These are phyloP conservation scores for Aspergillus transmontanensis DNA, from an alignment of 2,329 filamentous ascomycete genomes.

Conservation along the genomic window DNA sequence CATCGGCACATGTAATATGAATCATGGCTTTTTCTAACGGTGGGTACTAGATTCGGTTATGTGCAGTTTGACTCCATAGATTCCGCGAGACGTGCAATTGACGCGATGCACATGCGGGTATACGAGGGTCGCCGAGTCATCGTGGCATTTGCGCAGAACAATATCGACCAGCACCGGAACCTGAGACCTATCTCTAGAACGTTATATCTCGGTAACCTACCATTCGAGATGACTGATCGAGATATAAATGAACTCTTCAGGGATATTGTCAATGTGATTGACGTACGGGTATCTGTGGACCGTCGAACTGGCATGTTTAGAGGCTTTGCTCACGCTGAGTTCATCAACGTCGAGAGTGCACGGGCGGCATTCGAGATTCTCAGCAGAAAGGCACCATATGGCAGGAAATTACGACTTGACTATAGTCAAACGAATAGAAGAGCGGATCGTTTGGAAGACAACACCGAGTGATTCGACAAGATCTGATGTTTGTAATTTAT, in stretches of 20 bases:
- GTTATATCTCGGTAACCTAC: conserved; percentile 83
- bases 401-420: conserved; percentile 67
- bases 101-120: conserved; percentile 60
- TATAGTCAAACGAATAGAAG: conserved; percentile 48
- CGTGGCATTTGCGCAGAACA: conserved; percentile 59
- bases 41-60: conserved; percentile 62
- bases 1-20: background rate
- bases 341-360: conserved; percentile 69
- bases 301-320: conserved; percentile 76
- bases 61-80: conserved; percentile 60
- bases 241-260: conserved; percentile 80
- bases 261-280: conserved; percentile 67
- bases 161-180: conserved; percentile 22
- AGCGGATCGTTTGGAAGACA: background rate
- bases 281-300: conserved; percentile 82
- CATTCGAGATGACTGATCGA: conserved; percentile 80
- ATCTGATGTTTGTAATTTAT: background rate
- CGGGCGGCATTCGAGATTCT: conserved; percentile 61
- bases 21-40: background rate
- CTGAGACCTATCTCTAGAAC: conserved; percentile 59
- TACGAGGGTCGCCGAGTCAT: conserved; percentile 66
- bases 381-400: conserved; percentile 61
- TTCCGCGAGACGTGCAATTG: conserved; percentile 58
- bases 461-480: background rate
- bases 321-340: conserved; percentile 85